Evolutionary conservation across 75 land plant species (phyloP).

Genomic region (Pinus tabuliformis): DNA sequence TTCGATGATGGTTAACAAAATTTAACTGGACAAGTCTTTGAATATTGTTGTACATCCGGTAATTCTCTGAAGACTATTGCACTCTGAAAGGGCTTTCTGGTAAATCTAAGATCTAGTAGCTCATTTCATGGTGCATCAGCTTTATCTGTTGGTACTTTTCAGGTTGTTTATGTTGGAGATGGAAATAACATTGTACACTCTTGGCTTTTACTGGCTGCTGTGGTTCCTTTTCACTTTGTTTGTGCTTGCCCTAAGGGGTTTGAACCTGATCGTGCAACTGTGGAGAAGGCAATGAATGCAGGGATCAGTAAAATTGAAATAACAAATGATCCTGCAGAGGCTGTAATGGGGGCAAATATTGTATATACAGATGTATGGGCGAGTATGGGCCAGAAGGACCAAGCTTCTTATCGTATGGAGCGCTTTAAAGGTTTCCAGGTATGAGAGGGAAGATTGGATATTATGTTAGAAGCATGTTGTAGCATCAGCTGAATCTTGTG

Average conservation of each 20-base stretch:
- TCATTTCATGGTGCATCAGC: not conserved
- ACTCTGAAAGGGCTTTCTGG: not conserved
- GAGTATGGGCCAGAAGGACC: conserved; percentile 99
- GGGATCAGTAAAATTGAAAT: conserved; percentile 94
- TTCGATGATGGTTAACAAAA: not conserved
- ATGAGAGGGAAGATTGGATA: not conserved
- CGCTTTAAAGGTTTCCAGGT: conserved; percentile 97
- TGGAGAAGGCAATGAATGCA: conserved; percentile 60
- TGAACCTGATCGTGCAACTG: conserved; percentile 84
- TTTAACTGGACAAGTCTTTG: not conserved
- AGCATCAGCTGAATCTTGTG: not conserved
- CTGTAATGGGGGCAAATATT: conserved; percentile 86
- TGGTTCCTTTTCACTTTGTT: conserved; percentile 92
- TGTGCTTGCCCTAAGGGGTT: conserved; percentile 96
- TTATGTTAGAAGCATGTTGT: not conserved
- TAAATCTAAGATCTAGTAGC: not conserved
- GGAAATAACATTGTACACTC: conserved; percentile 98
- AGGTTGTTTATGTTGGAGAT: conserved; percentile 97
- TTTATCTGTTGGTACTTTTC: conserved; percentile 1
- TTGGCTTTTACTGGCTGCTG: conserved; percentile 84
- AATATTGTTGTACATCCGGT: not conserved
- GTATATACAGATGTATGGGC: conserved; percentile 99
- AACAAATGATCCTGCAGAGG: conserved; percentile 80
- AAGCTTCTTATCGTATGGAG: conserved; percentile 74
- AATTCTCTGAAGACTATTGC: not conserved